These are phyloP conservation scores for Fusarium phyllophilum DNA, from an alignment of 2,329 filamentous ascomycete species.

Conservation along the genomic window DNA sequence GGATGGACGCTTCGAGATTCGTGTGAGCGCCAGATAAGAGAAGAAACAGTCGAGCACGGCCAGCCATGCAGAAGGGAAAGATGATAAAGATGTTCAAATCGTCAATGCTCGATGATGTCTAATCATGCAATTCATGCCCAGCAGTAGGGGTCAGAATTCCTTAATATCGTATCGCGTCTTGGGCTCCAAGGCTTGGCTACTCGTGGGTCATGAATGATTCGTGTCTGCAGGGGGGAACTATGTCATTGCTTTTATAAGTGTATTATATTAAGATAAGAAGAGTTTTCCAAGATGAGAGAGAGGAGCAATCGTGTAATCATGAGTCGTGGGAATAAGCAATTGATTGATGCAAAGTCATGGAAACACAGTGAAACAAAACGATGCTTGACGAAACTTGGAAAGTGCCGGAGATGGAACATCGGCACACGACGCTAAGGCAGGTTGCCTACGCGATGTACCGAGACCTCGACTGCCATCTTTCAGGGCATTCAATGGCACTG, in stretches of 20 bases:
- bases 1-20: slow-evolving; percentile 21
- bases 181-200: slow-evolving; percentile 26
- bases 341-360: slow-evolving; percentile 14
- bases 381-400: slow-evolving; percentile 9
- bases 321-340: slow-evolving; percentile 1
- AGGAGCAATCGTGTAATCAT: not conserved
- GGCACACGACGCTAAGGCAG: slow-evolving; percentile 29
- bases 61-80: slow-evolving; percentile 16
- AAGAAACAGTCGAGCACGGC: not conserved
- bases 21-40: slow-evolving; percentile 7
- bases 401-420: slow-evolving; percentile 10
- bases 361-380: not conserved
- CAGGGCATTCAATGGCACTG: not conserved
- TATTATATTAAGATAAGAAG: not conserved
- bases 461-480: not conserved
- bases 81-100: not conserved
- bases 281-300: not conserved
- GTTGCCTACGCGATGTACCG: slow-evolving; percentile 17
- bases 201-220: slow-evolving; percentile 16
- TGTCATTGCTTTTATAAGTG: slow-evolving; percentile 6
- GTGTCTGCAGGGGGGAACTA: slow-evolving; percentile 2
- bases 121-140: slow-evolving; percentile 21
- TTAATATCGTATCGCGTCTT: slow-evolving; percentile 26
- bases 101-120: not conserved
- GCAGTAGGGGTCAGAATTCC: slow-evolving; percentile 7